Conservation (phyloP, 345 rosid species). For the Carallia brachiata region DNA sequence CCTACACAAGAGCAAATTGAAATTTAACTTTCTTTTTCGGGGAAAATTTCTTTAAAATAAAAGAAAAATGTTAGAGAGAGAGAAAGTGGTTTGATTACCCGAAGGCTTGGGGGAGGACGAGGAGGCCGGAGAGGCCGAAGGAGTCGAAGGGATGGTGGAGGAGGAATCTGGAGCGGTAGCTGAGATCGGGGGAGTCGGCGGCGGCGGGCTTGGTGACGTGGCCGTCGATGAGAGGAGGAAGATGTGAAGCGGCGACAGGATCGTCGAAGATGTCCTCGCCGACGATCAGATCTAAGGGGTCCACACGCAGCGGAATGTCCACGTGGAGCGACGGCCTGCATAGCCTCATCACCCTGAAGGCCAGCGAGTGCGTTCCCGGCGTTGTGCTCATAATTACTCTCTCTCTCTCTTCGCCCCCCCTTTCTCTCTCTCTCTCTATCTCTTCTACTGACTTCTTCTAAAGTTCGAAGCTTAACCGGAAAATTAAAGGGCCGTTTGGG, state of each 20-base stretch:
- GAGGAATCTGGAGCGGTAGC: slow-evolving; percentile 64
- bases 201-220: slow-evolving; percentile 26
- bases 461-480: no score
- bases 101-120: slow-evolving; percentile 95
- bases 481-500: no score
- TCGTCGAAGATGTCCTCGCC: slow-evolving; percentile 94
- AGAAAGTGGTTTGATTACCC: slow-evolving; percentile 41
- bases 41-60: background rate
- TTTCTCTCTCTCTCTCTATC: background rate
- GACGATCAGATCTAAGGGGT: slow-evolving; percentile 81
- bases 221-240: slow-evolving; percentile 44
- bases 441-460: background rate
- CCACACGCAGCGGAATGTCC: slow-evolving; percentile 74
- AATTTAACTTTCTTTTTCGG: no score
- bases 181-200: slow-evolving; percentile 58
- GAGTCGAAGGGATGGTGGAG: slow-evolving; percentile 70
- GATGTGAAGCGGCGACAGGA: slow-evolving; percentile 60
- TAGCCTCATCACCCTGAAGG: slow-evolving; percentile 93
- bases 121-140: slow-evolving; percentile 89
- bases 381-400: slow-evolving; percentile 45
- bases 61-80: background rate
- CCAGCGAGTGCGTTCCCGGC: slow-evolving; percentile 83
- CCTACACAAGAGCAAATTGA: slow-evolving; percentile 24
- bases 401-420: background rate
- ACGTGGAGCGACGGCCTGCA: slow-evolving; percentile 90